Base-by-base conservation (phyloP, 202 grass and related monocot genomes). In the Panicum hallii region DNA sequence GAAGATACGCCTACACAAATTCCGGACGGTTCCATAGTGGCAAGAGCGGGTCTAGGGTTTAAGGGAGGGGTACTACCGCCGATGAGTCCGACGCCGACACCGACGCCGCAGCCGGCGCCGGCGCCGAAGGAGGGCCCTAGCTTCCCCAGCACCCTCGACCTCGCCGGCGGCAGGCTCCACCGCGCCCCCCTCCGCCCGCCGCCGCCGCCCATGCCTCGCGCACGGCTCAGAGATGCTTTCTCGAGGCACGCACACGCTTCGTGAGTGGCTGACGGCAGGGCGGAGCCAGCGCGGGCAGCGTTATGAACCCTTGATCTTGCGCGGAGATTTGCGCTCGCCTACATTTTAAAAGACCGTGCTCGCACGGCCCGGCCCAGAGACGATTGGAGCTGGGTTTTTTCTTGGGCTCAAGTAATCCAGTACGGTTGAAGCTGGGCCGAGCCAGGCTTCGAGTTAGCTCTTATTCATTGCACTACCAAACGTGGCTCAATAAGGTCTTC, bases 31-130 rank as follows among this genome's bases (percentile, higher is more conserved):
- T 54, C 28, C 28, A 15, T 50, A 34, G 46, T 43, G 30, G 49
- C 16, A 74, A 55, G 49, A 38, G 16, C 8, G 16, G 32, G 48
- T 20, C 13, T 54, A 74, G 48, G 49, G 49, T 56, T 54, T 4
- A 20, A 43, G 6, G 30, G 42, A 74, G 65, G 72, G 84, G 12
- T 70, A 88, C 64, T 42, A 97, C 94, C 92, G 79, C 94, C 92
- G 84, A 97, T 46, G 49, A 97, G 67, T 42, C 95, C 95, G 63
- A 93, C 4, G 7, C 92, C 90, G 38, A 97, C 76, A 70, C 94
- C 90, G 71, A 90, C 74, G 48, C 94, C 92, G 32, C 94, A 97
- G 67, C 94, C 92, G 32, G 87, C 84, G 74, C 94, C 94, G 67
- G 78, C 84, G 63, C 92, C 92, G 46, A 97, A 78, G 45, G 84